Evolutionary conservation across 169 alveolate species (phyloP).

Genomic region (Eimeria necatrix): DNA sequence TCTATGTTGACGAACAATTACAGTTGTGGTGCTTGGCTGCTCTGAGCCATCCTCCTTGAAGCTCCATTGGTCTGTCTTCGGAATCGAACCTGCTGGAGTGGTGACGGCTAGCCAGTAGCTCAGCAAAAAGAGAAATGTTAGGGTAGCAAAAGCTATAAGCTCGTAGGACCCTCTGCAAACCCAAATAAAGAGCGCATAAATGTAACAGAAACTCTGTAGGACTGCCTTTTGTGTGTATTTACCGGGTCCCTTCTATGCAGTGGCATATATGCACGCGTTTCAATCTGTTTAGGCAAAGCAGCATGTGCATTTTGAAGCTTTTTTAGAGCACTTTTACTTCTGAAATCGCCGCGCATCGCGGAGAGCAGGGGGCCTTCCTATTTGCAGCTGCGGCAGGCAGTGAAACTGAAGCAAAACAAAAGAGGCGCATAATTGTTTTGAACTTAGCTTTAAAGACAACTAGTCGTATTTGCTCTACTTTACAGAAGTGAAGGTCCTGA

Average conservation of each 20-base stretch:
- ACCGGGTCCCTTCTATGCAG: too few relatives aligned
- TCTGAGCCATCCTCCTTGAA: neutral
- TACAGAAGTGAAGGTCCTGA: too few relatives aligned
- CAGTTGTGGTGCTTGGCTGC: neutral
- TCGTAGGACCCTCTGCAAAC: constrained; percentile 80
- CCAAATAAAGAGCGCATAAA: too few relatives aligned
- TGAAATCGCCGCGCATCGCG: too few relatives aligned
- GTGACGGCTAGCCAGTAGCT: constrained; percentile 89
- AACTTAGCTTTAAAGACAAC: too few relatives aligned
- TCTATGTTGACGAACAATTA: constrained; percentile 68
- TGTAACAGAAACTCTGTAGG: too few relatives aligned
- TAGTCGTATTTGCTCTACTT: too few relatives aligned
- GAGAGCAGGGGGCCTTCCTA: neutral
- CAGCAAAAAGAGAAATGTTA: constrained; percentile 84
- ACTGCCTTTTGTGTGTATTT: too few relatives aligned
- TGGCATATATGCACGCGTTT: too few relatives aligned
- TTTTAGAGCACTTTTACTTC: too few relatives aligned
- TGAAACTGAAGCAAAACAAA: constrained; percentile 39
- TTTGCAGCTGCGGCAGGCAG: constrained; percentile 70
- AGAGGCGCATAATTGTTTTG: neutral
- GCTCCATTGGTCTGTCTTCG: constrained; percentile 91
- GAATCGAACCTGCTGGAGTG: constrained; percentile 91
- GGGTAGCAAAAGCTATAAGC: constrained; percentile 78
- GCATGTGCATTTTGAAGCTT: too few relatives aligned
- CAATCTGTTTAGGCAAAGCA: too few relatives aligned